Evolutionary conservation across 164 flowering plant genomes (phyloP).

Genomic region (Magnolia officinalis): DNA sequence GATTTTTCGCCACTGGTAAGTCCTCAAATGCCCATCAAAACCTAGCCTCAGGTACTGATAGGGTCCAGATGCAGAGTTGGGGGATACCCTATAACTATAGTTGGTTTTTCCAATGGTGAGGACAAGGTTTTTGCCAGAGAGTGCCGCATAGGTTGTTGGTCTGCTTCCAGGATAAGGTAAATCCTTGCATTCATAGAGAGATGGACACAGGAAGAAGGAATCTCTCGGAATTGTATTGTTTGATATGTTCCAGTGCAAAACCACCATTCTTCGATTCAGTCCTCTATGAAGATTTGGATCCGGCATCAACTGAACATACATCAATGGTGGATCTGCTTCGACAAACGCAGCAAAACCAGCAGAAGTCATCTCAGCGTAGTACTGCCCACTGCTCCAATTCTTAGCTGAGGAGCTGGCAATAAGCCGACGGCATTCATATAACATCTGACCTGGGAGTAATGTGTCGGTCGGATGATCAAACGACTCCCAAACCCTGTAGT

Average conservation of each 20-base stretch:
- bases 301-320: neutral
- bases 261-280: no score
- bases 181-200: no score
- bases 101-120: neutral
- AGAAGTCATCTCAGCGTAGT: neutral
- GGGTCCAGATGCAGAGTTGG: neutral
- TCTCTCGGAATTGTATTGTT: no score
- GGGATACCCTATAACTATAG: neutral
- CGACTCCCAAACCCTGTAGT: neutral
- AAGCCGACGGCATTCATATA: neutral
- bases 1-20: slow-evolving; percentile 17
- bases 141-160: no score
- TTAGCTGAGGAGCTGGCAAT: neutral
- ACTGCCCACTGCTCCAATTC: neutral
- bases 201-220: no score
- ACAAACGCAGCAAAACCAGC: neutral
- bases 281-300: no score
- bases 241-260: no score
- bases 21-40: slow-evolving; percentile 29
- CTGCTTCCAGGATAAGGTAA: no score
- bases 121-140: no score
- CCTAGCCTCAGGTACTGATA: slow-evolving; percentile 27
- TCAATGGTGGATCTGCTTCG: neutral
- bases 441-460: neutral
- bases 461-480: neutral